phyloP scores from a whole-genome alignment of 2,329 filamentous ascomycete species.

The Knoxdaviesia proteae region DNA sequence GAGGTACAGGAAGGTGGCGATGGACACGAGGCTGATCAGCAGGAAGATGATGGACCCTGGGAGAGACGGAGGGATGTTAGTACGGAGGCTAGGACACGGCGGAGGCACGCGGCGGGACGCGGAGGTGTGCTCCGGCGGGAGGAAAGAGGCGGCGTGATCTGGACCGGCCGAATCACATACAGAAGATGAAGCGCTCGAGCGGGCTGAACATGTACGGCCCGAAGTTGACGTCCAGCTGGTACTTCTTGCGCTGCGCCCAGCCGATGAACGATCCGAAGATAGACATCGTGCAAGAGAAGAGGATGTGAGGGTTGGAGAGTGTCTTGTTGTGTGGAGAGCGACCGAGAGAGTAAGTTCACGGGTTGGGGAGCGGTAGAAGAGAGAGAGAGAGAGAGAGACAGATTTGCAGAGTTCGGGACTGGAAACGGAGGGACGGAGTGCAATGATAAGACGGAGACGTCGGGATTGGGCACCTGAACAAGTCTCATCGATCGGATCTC shows the following conservation, averaged over 20 bases:
- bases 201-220: constrained; percentile 93
- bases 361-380: neutral
- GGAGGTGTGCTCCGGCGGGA: too few relatives aligned
- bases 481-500: too few relatives aligned
- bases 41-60: constrained; percentile 87
- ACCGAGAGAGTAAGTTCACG: neutral
- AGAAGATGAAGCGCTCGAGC: constrained; percentile 92
- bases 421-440: too few relatives aligned
- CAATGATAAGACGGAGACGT: too few relatives aligned
- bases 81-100: neutral
- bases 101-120: neutral
- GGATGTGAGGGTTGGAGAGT: neutral
- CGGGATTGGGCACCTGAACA: too few relatives aligned
- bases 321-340: neutral
- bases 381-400: neutral
- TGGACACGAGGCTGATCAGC: constrained; percentile 65
- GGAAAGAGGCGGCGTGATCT: too few relatives aligned
- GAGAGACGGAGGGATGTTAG: neutral
- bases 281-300: constrained; percentile 11
- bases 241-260: constrained; percentile 87
- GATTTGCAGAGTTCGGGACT: neutral
- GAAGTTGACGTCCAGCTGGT: constrained; percentile 96
- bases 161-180: constrained; percentile 29
- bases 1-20: constrained; percentile 79
- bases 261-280: constrained; percentile 38